These are phyloP conservation scores for Daphne laureola DNA, from an alignment of 441 rosid species.

Conservation along the genomic window DNA sequence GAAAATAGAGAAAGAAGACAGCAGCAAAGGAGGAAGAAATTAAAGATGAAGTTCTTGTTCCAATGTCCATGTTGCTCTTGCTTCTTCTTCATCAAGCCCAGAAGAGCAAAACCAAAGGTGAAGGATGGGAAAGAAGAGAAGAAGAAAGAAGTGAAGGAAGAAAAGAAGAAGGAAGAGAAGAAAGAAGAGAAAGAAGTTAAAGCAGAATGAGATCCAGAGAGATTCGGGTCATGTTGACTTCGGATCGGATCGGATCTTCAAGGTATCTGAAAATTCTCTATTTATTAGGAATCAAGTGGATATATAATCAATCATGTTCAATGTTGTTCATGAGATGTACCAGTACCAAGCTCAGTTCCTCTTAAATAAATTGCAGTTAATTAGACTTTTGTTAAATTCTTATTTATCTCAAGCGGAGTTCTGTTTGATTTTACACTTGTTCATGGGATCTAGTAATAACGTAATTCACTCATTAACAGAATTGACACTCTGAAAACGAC, in stretches of 20 bases:
- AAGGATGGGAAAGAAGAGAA: conserved; percentile 23
- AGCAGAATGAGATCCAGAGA: conserved; percentile 10
- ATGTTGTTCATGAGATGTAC: too few species aligned
- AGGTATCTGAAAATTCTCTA: too few species aligned
- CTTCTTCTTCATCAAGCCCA: conserved; percentile 92
- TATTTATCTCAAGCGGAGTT: too few species aligned
- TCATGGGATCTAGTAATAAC: too few species aligned
- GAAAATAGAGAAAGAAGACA: conserved; percentile 1
- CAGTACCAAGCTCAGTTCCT: neutral
- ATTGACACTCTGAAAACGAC: too few species aligned
- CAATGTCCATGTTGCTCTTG: conserved; percentile 96
- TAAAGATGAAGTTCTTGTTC: conserved; percentile 82
- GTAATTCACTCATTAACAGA: too few species aligned
- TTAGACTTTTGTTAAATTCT: too few species aligned
- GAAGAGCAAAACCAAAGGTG: conserved; percentile 52
- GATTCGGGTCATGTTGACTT: neutral
- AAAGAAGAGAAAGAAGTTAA: conserved; percentile 16
- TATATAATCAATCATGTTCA: too few species aligned
- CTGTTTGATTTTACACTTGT: too few species aligned
- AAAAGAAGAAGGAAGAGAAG: conserved; percentile 17
- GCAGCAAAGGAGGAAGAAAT: neutral
- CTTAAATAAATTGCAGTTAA: too few species aligned
- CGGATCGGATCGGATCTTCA: neutral
- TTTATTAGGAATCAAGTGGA: too few species aligned
- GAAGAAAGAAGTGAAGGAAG: conserved; percentile 26